Base-by-base conservation (phyloP, 805 yeast species). In the Kazachstania psychrophila region DNA sequence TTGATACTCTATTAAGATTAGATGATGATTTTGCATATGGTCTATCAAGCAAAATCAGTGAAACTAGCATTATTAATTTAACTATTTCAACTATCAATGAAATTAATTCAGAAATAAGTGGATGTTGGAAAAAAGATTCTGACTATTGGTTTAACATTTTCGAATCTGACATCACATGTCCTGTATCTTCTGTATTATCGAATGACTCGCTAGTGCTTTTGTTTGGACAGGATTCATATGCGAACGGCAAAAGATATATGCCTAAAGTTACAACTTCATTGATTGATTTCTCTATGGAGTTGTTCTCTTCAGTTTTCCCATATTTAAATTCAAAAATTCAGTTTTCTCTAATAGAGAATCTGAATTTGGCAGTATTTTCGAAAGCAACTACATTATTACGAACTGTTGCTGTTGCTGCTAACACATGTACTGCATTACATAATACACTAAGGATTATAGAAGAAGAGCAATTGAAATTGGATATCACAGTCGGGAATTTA, bases 301-400 rank as follows among this genome's bases (percentile, higher is more conserved):
- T 88, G 2, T 84, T 87, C 52, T 75, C 83, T 5, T 52, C 70
- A 7, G 67, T 81, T 1, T 80, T 89, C 45, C 84, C 94, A 0
- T 65, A 68, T 40, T 70, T 89, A 46, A 75, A 88, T 6, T 60
- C 74, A 4, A 83, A 85, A 43, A 81, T 92, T 36, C 96, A 89
- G 51, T 78, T 80, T 40, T 86, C 96, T 1, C 67, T 92, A n/a
- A 58, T 92, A 15, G 96, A 89, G 49, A 83, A 78, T 37, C 59
- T 92, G 43, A 70, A 87, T 45, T 65, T 79, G 3, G 65, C 70
- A 13, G 42, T 79, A 25, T 62, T 72, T 33, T 65, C 73, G 20
- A 60, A 68, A 37, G 45, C 53, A 4, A 49, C 60, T 2, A 52
- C 50, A 5, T 45, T 56, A 2, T 49, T 62, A 6, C 58, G 69